Evolutionary conservation across 768 basidiomycete species (phyloP).

Genomic region (Gyrodon lividus): DNA sequence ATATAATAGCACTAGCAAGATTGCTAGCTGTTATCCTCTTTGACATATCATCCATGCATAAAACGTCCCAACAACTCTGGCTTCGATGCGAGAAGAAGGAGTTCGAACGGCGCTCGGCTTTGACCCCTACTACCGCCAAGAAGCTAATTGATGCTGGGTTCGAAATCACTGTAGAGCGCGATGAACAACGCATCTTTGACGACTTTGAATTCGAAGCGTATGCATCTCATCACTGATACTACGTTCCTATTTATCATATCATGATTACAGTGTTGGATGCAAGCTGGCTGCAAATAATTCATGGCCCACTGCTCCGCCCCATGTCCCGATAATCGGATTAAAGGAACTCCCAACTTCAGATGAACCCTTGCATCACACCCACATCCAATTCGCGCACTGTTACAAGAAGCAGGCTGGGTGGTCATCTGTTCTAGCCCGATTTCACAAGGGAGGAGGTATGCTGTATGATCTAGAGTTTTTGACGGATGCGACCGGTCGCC

Average conservation of each 20-base stretch:
- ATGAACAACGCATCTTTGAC: constrained; percentile 91
- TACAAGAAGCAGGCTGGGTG: constrained; percentile 96
- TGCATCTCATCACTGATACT: constrained; percentile 31
- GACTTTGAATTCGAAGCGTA: constrained; percentile 92
- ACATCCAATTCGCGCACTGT: constrained; percentile 98
- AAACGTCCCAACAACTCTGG: constrained; percentile 61
- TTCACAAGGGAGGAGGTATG: constrained; percentile 77
- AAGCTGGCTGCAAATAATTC: constrained; percentile 82
- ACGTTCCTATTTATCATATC: constrained; percentile 4
- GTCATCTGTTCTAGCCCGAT: constrained; percentile 81
- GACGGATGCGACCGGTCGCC: constrained; percentile 76
- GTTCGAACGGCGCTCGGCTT: constrained; percentile 88
- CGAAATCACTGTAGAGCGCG: constrained; percentile 87
- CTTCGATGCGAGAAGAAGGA: constrained; percentile 96
- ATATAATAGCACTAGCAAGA: no score
- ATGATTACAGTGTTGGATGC: constrained; percentile 74
- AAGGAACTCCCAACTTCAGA: constrained; percentile 91
- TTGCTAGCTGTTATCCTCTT: not conserved
- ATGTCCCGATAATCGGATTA: constrained; percentile 85
- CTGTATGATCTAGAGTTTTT: constrained; percentile 97
- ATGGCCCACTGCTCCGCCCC: constrained; percentile 79
- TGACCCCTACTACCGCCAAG: constrained; percentile 91
- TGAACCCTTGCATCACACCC: constrained; percentile 85
- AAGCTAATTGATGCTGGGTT: constrained; percentile 87
- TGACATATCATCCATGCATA: not conserved